Base-by-base conservation (phyloP, 257 asterid species). In the Phtheirospermum japonicum region DNA sequence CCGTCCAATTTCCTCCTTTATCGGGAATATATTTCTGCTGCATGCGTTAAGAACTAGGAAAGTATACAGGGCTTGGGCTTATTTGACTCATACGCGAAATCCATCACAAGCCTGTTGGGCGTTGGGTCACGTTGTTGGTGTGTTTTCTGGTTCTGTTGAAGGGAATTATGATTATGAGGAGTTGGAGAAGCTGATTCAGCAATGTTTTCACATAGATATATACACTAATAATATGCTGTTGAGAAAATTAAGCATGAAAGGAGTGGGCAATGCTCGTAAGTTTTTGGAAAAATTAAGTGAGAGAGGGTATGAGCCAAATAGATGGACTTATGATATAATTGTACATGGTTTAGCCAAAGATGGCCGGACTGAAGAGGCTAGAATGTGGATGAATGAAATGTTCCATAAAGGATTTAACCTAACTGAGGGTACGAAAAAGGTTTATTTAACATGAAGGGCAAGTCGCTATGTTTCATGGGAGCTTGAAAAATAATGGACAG, bases 21-120 rank as follows among this genome's bases (percentile, higher is more conserved):
- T 89, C 10, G 97, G 99, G 65, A 92, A 92, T 66, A 46, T 79
- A 30, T 83, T 92, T 75, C 71, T 92, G 63, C 71, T 77, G 68
- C 86, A 92, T 77, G 77, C 95, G 14, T 71, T 82, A 67, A 76
- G 32, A 71, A 65, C 79, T 66, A 66, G 53, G 57, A 62, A 57
- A 30, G 34, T 87, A 33, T 76, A 61, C 63, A 18, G 71, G 6
- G 77, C 73, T 49, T 89, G 95, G 97, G 61, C 53, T 61, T 61
- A 18, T 69, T 54, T 77, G 39, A 73, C 77, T 55, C 60, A 64
- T 64, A 59, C 17, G 31, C 59, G 67, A 60, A 73, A 64, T 48
- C 61, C 72, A 43, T 73, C 89, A 32, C 71, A 78, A 73, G 61
- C 64, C 14, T 67, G 76, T 70, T 75, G 80, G 85, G 71, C 61